Evolutionary conservation across 345 rosid species (phyloP), one percentile per base, ranked within the genome.

Genomic region (Cardamine chenopodiifolia): DNA sequence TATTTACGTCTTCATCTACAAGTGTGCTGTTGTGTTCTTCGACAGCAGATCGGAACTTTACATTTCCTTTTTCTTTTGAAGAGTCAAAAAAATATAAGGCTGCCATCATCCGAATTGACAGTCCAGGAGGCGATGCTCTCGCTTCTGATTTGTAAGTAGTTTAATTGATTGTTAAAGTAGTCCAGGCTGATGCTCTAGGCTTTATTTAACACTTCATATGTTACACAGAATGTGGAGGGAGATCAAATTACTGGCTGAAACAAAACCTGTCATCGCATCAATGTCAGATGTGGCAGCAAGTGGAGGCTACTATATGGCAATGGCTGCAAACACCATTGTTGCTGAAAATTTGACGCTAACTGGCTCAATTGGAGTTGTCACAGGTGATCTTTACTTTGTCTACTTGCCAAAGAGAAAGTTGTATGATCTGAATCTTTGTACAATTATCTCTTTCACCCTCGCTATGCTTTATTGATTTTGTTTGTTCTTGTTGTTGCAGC

Each of bases 261-360:
- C 85, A 70, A 93, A 86, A 74, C 98, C 97, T 2, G 98, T 90
- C 62, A 77, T 93, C 62, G 97, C 98, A 62, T 90, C 98, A 55
- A 93, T 90, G 98, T 79, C 88, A 75, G 97, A 93, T 81, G 90
- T 93, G 42, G 98, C 98, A 72, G 98, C 93, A 37, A 93, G 96
- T 75, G 98, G 98, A 79, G 98, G 98, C 64, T 93, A 93, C 81
- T 93, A 93, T 80, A 93, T 93, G 96, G 97, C 98, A 40, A 91
- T 94, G 97, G 97, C 90, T 62, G 87, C 97, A 52, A 86, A 74
- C 44, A 44, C 88, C 61, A 85, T 93, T 47, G 84, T 89, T 77
- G 96, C 97, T 2, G 97, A 90, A 82, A 85, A 75, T 79, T 86
- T 93, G 73, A 90, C 97, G 18, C 80, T 93, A 61, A 93, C 98